phyloP scores from a whole-genome alignment of 1,284 basidiomycete species.

The Phlebopus sp. region DNA sequence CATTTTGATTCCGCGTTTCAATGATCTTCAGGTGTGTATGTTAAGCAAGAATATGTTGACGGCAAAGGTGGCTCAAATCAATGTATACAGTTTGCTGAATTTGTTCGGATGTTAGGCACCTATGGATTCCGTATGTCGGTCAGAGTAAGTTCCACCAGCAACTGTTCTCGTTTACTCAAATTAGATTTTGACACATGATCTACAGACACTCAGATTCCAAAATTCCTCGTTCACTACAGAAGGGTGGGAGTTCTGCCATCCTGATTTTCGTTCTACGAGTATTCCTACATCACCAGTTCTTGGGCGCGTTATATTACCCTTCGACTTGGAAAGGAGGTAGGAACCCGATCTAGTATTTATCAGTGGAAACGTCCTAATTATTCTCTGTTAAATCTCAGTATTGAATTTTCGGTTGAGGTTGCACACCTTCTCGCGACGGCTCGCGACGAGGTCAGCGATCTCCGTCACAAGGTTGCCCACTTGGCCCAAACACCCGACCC shows the following conservation, averaged over 20 bases:
- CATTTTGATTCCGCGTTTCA: neutral
- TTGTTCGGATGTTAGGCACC: neutral
- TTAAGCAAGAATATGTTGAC: neutral
- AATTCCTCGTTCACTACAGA: neutral
- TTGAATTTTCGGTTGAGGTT: neutral
- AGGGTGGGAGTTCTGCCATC: slow-evolving; percentile 4
- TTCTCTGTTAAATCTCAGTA: neutral
- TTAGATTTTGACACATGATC: neutral
- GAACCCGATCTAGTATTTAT: neutral
- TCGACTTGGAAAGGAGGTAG: neutral
- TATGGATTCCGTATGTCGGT: neutral
- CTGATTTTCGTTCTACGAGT: neutral
- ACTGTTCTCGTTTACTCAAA: neutral
- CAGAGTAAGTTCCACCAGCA: neutral
- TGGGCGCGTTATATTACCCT: neutral
- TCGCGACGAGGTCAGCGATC: slow-evolving; percentile 1
- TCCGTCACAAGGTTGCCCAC: neutral
- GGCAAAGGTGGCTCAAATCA: neutral
- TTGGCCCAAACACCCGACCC: no score
- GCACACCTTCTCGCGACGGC: slow-evolving; percentile 1
- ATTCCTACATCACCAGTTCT: neutral
- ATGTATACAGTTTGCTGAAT: slow-evolving; percentile 1
- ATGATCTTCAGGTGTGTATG: slow-evolving; percentile 1
- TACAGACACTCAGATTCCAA: neutral
- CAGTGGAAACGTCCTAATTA: neutral